Evolutionary conservation across 345 rosid species (phyloP), one percentile per base, ranked within the genome.

Genomic region (Citrus unshiu): DNA sequence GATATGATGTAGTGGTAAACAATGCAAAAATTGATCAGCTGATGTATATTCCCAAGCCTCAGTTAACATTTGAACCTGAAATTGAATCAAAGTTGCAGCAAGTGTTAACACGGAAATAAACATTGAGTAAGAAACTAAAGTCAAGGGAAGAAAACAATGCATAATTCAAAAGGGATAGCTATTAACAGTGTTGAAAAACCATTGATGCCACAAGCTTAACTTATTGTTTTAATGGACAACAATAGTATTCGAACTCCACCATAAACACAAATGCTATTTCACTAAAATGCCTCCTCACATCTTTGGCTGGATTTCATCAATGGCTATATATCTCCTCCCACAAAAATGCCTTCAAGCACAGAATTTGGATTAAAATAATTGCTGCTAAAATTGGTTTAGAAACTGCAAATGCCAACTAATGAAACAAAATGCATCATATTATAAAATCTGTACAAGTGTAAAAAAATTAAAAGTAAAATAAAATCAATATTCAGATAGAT

Each of bases 1-100:
- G 94, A 92, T 90, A 92, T 96, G 99, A 88, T 96, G 98, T 63
- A 96, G 88, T 22, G 99, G 99, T 82, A 96, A 92, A 85, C 97
- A 90, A 82, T 96, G 91, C 80, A 96, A 92, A 88, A 96, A 90
- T 70, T 85, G 87, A 89, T 96, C 99, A 19, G 85, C 58, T 32
- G 98, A 93, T 78, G 95, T 82, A 81, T 94, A 96, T 71, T 85
- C 95, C 99, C 99, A 96, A 61, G 99, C 93, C 81, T 91, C 94
- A 35, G 91, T 80, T 87, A 96, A 88, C 80, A 87, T 96, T 82
- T 79, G 84, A 70, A 94, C 98, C 99, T 96, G 93, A 68, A 86
- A 81, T 79, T 63, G 56, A 80, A 70, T 61, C 79, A 49, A 81
- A 51, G 29, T 74, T 74, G 46, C 25, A 54, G 30, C 59, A 79